phyloP scores from a whole-genome alignment of 768 basidiomycete genomes.

The Clathrus columnatus region DNA sequence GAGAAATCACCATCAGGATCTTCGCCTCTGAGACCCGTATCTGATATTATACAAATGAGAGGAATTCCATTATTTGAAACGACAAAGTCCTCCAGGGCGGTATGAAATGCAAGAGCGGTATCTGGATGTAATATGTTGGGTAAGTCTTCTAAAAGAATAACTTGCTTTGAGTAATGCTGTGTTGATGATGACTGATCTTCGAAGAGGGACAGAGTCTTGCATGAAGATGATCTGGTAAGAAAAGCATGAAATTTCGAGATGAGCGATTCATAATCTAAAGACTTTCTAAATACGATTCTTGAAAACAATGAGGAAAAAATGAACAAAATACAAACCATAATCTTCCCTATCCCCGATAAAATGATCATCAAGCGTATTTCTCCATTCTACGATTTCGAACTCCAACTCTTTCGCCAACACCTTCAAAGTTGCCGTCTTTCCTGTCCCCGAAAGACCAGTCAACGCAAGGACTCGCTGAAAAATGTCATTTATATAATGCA shows the following conservation, averaged over 20 bases:
- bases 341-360: conserved; percentile 21
- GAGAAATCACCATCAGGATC: conserved; percentile 38
- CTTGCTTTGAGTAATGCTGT: conserved; percentile 28
- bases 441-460: conserved; percentile 84
- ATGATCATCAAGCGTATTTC: conserved; percentile 53
- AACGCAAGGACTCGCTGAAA: conserved; percentile 71
- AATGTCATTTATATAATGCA: neutral
- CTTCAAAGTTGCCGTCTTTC: conserved; percentile 80
- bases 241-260: conserved; percentile 66
- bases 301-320: neutral
- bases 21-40: conserved; percentile 72
- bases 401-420: conserved; percentile 66
- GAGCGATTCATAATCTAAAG: conserved; percentile 28
- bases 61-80: conserved; percentile 36
- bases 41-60: conserved; percentile 75
- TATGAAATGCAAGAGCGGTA: conserved; percentile 67
- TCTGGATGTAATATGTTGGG: conserved; percentile 78
- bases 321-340: conserved; percentile 7
- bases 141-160: conserved; percentile 82
- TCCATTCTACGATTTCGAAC: conserved; percentile 83
- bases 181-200: conserved; percentile 1
- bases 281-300: neutral
- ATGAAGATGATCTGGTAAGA: conserved; percentile 57
- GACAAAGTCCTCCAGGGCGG: conserved; percentile 52
- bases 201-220: conserved; percentile 26